Percentiles rank a stretch among this genome's conserved stretches.
phyloP scores from a whole-genome alignment of 202 grass and related monocot species.

The Zoysia matrella region DNA sequence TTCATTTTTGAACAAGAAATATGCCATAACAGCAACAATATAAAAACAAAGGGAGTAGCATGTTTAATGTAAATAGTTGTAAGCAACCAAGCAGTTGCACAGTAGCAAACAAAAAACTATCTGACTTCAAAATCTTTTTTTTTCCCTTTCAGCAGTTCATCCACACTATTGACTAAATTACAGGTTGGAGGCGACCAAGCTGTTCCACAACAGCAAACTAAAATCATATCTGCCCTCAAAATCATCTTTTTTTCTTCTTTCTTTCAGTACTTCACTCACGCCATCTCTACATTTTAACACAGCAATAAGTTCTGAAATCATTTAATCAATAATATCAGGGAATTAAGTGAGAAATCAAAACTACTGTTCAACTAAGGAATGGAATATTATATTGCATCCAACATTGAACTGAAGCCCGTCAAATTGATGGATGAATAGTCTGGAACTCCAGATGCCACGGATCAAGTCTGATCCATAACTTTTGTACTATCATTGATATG shows the following conservation, averaged over 20 bases:
- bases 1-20: too few relatives aligned
- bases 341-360: neutral
- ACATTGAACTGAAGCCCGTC: neutral
- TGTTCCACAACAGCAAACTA: too few relatives aligned
- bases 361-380: neutral
- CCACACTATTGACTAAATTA: too few relatives aligned
- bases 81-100: neutral
- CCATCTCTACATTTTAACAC: neutral
- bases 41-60: neutral
- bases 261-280: neutral
- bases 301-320: neutral
- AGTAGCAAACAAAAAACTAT: conserved; percentile 7
- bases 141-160: too few relatives aligned
- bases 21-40: too few relatives aligned
- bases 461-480: neutral
- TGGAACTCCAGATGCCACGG: neutral
- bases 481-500: conserved; percentile 7
- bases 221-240: neutral
- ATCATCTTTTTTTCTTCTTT: neutral
- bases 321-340: neutral
- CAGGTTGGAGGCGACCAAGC: too few relatives aligned
- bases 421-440: neutral
- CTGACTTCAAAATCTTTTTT: too few relatives aligned
- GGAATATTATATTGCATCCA: neutral
- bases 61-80: neutral